These are phyloP conservation scores for Sextonia rubra DNA, from an alignment of 164 flowering plant genomes.

Conservation along the genomic window DNA sequence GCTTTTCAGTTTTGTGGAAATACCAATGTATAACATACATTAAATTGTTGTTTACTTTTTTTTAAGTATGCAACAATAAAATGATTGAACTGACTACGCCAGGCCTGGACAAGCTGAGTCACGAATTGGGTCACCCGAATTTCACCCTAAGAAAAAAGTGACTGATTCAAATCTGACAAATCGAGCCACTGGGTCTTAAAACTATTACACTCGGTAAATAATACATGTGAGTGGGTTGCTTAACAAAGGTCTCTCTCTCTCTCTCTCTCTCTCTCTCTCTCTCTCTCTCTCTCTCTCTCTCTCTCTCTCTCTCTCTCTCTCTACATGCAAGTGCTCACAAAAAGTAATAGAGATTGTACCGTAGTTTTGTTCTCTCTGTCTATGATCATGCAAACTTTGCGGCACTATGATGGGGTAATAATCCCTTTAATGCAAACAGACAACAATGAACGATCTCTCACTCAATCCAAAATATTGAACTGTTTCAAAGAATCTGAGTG, in stretches of 20 bases:
- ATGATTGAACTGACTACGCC: too few relatives aligned
- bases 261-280: not conserved
- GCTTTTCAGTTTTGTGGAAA: too few relatives aligned
- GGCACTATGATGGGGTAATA: slow-evolving; percentile 31
- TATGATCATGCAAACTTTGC: slow-evolving; percentile 14
- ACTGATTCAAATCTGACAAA: too few relatives aligned
- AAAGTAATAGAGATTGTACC: slow-evolving; percentile 7
- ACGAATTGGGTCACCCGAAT: too few relatives aligned
- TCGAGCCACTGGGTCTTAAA: not conserved
- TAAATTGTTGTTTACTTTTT: too few relatives aligned
- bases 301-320: not conserved
- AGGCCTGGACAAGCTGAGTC: too few relatives aligned
- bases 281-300: not conserved
- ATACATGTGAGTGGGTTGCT: not conserved
- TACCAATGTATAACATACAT: too few relatives aligned
- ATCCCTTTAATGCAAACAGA: slow-evolving; percentile 1
- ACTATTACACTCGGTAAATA: not conserved
- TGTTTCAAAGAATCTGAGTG: slow-evolving; percentile 10
- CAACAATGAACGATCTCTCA: not conserved
- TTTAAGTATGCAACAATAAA: too few relatives aligned
- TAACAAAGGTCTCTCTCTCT: not conserved
- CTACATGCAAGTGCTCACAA: slow-evolving; percentile 23
- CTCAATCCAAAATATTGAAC: slow-evolving; percentile 2
- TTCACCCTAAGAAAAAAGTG: too few relatives aligned
- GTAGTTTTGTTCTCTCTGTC: slow-evolving; percentile 29